Conservation (phyloP, 192 early-diverging fungal species). For the Podila horticola region DNA sequence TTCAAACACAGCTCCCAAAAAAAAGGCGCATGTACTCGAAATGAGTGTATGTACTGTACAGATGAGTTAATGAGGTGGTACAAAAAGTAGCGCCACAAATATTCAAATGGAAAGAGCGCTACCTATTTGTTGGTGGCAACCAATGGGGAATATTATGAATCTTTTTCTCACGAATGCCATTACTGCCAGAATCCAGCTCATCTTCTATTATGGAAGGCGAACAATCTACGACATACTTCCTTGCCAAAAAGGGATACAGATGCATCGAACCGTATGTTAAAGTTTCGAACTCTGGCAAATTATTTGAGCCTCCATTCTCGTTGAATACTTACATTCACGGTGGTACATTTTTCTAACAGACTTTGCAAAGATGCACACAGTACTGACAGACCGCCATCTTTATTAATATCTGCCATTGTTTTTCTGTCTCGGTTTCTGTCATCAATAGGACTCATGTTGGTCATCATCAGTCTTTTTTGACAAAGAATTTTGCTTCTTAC, state of each 20-base stretch:
- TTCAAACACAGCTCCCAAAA: neutral
- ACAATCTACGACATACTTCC: conserved; percentile 2
- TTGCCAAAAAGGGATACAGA: conserved; percentile 12
- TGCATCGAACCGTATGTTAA: conserved; percentile 7
- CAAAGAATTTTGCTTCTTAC: no score
- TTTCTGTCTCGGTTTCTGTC: no score
- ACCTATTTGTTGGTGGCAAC: conserved; percentile 2
- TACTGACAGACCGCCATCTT: no score
- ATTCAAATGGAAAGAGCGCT: conserved; percentile 3
- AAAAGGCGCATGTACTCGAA: neutral
- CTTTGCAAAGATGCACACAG: no score
- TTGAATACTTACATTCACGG: conserved; percentile 8
- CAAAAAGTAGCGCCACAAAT: conserved; percentile 2
- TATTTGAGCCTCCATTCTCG: conserved; percentile 4
- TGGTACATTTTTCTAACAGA: neutral
- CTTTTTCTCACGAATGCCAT: conserved; percentile 5
- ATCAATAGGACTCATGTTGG: no score
- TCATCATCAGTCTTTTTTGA: no score
- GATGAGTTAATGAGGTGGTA: conserved; percentile 10
- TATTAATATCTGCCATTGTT: no score
- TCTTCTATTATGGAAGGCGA: neutral
- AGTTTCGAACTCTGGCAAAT: conserved; percentile 10
- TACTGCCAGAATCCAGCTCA: conserved; percentile 2
- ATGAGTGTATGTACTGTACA: neutral
- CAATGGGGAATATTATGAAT: neutral